These are phyloP conservation scores for Rhododendron ovatum DNA, from an alignment of 148 eudicot species.

Conservation along the genomic window DNA sequence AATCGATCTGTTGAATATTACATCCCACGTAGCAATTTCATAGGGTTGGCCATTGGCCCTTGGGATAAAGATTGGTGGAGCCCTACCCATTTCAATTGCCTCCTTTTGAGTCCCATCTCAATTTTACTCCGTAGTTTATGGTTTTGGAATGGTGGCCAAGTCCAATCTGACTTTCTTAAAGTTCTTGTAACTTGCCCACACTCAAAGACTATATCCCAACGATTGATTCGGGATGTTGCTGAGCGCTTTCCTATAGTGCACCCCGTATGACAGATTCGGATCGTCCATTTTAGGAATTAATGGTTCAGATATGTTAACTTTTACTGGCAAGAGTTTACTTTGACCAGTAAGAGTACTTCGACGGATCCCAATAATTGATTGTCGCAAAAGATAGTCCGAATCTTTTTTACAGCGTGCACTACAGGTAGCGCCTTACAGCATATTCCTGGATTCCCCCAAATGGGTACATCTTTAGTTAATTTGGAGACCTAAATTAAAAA, in stretches of 20 bases:
- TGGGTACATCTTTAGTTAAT: neutral
- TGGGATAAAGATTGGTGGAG: neutral
- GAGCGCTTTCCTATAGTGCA: no score
- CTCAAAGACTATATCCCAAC: neutral
- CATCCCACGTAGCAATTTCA: neutral
- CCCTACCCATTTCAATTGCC: neutral
- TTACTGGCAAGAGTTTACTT: no score
- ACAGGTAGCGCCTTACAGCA: no score
- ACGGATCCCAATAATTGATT: no score
- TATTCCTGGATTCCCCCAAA: no score
- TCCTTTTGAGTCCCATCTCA: neutral
- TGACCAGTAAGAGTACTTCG: no score
- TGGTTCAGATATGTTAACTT: no score
- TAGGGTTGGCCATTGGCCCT: neutral
- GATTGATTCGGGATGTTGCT: neutral
- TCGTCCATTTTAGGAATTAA: no score
- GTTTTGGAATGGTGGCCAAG: neutral
- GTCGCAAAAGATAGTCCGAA: no score
- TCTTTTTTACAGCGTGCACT: no score
- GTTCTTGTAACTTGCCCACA: neutral
- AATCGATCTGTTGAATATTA: neutral
- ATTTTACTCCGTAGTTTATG: neutral
- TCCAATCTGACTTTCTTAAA: conserved; percentile 1
- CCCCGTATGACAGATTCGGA: no score
- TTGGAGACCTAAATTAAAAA: neutral